Evolutionary conservation across 78 protist genomes (phyloP).

Genomic region (Capsaspora owczarzaki): DNA sequence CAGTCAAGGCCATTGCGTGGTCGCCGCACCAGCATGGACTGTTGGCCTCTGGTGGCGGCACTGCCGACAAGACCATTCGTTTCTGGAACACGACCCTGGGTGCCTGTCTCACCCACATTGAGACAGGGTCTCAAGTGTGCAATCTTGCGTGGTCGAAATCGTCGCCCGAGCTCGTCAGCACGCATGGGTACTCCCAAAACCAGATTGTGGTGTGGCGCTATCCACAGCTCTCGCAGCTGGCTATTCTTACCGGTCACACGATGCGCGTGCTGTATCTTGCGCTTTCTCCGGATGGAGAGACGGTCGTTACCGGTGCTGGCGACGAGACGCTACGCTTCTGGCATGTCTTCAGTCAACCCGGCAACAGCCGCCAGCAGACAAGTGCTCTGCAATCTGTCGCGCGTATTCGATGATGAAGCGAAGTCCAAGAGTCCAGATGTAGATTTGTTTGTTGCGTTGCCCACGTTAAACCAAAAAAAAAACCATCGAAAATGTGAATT

Average conservation of each 20-base stretch:
- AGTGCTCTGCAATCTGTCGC: too few relatives aligned
- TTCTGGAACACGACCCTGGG: constrained; percentile 89
- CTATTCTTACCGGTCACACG: constrained; percentile 77
- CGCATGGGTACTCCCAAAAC: constrained; percentile 96
- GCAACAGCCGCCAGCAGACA: too few relatives aligned
- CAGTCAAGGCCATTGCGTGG: constrained; percentile 99
- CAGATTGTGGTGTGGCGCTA: constrained; percentile 92
- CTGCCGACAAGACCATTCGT: constrained; percentile 90
- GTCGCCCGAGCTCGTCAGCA: constrained; percentile 84
- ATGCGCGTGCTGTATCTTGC: constrained; percentile 91
- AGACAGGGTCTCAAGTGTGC: constrained; percentile 79
- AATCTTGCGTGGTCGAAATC: constrained; percentile 79
- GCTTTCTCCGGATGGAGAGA: constrained; percentile 71
- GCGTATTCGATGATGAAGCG: too few relatives aligned
- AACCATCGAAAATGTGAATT: too few relatives aligned
- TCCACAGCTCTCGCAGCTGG: constrained; percentile 71
- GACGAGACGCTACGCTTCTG: constrained; percentile 98
- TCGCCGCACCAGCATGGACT: constrained; percentile 79
- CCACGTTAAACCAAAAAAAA: too few relatives aligned
- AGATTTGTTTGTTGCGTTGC: too few relatives aligned
- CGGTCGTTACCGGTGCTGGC: constrained; percentile 91
- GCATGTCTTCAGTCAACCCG: constrained; percentile 76
- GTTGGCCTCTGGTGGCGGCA: constrained; percentile 98
- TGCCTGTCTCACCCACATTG: constrained; percentile 42
- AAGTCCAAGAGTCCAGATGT: too few relatives aligned